Base-by-base conservation (phyloP, 176 grass and related monocot species). In the Zea luxurians region DNA sequence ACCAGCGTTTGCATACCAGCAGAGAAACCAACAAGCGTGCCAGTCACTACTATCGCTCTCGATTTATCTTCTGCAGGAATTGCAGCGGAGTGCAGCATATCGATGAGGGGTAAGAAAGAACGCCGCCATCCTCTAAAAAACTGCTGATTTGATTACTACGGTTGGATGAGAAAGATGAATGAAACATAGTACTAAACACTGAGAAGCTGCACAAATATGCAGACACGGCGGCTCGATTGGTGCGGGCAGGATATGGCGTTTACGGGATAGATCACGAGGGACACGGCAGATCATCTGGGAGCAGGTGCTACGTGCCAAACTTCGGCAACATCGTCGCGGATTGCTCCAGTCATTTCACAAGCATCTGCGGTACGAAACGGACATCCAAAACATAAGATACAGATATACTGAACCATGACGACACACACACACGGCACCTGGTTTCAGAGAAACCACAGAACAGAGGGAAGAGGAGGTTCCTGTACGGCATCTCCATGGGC, bases 191-290 rank as follows among this genome's bases (percentile, higher is more conserved):
- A 8, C 6, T 8, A 10, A 4, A 4, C 3, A 17, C 18, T 52
- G 4, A 87, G 64, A 64, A 68, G 5, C 10, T 62, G 40, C 42
- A 52, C 37, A 76, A 55, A 57, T 11, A 82, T 68, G 10, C 62
- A 96, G 93, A 78, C n/a, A 84, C 87, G 0, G 93, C 84, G 38
- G 40, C 63, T 61, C 64, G 79, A 10, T 55, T 92, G 45, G 87
- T 88, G 46, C 21, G 5, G 13, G 87, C 85, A 8, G 93, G 87
- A 21, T 92, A 92, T 18, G 80, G 66, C 6, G 76, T 96, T 35
- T 66, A 96, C 49, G 93, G 85, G 15, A 86, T 96, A 61, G 93
- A 96, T 13, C 88, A 86, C 11, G 87, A 96, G 68, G 93, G 93
- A 1, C 93, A 96, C 21, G 93, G 90, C n/a, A 88, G 73, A 57